A percentile compares a stretch with the other conserved stretches of the same genome.
These are phyloP conservation scores for Candida odintsovae DNA, from an alignment of 805 yeast genomes.

Conservation along the genomic window DNA sequence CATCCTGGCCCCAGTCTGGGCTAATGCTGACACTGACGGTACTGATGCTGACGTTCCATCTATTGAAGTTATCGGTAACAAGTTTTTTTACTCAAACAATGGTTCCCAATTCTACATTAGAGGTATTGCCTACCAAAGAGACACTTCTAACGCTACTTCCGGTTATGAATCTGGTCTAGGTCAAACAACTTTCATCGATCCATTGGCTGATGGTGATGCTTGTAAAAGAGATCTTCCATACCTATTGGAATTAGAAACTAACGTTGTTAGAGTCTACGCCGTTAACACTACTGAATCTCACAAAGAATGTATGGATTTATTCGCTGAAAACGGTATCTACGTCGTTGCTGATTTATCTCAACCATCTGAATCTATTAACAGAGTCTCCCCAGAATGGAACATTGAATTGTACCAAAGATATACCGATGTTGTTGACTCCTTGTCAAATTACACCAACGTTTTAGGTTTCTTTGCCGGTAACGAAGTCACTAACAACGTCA, in stretches of 20 bases:
- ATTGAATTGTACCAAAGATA: constrained; percentile 63
- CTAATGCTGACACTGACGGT: constrained; percentile 19
- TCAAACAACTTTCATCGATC: constrained; percentile 44
- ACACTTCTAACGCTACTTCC: constrained; percentile 38
- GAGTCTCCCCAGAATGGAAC: constrained; percentile 68
- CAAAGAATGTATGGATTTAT: constrained; percentile 60
- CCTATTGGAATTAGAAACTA: constrained; percentile 53
- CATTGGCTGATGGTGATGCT: constrained; percentile 53
- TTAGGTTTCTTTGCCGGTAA: constrained; percentile 91
- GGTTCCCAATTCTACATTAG: constrained; percentile 72
- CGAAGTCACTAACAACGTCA: constrained; percentile 71
- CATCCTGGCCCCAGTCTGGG: constrained; percentile 7
- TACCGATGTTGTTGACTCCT: constrained; percentile 66
- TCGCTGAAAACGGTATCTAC: constrained; percentile 77
- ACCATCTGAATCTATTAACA: constrained; percentile 65
- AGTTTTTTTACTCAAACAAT: constrained; percentile 61
- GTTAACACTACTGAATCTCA: constrained; percentile 63
- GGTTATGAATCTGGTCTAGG: constrained; percentile 10
- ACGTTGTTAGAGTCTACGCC: constrained; percentile 73
- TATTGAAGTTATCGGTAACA: constrained; percentile 58
- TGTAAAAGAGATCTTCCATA: constrained; percentile 74
- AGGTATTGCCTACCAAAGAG: constrained; percentile 74
- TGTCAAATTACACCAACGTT: constrained; percentile 66
- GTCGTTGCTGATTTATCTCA: constrained; percentile 79
- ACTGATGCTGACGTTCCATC: constrained; percentile 34